Evolutionary conservation across 495 filamentous ascomycete species (phyloP).

Genomic region (Platismatia glauca): DNA sequence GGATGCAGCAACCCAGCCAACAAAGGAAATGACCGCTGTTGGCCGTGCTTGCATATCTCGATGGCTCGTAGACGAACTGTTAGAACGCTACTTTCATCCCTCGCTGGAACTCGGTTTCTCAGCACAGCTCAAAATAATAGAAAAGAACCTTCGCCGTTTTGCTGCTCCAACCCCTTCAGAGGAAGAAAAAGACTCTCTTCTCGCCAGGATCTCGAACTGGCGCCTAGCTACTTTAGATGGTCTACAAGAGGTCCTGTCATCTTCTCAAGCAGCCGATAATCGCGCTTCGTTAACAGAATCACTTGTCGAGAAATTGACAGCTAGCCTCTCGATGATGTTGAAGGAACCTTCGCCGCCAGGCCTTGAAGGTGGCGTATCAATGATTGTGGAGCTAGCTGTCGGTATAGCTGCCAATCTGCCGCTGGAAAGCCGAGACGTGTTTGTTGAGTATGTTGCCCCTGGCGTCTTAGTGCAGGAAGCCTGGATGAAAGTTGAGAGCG

Average conservation of each 20-base stretch:
- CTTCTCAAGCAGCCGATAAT: conserved; percentile 52
- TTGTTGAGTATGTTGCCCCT: conserved; percentile 73
- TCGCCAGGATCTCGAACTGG: conserved; percentile 85
- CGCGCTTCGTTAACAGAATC: conserved; percentile 56
- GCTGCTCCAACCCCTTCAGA: conserved; percentile 62
- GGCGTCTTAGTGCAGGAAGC: conserved; percentile 54
- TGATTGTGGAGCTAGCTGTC: conserved; percentile 89
- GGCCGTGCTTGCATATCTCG: conserved; percentile 83
- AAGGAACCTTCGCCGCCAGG: conserved; percentile 67
- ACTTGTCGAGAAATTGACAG: conserved; percentile 62
- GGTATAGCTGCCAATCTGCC: conserved; percentile 81
- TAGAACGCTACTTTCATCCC: conserved; percentile 87
- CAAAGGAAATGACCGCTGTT: conserved; percentile 93
- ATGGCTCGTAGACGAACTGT: conserved; percentile 87
- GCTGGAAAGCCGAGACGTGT: conserved; percentile 82
- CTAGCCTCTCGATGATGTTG: conserved; percentile 58
- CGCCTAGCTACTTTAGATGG: conserved; percentile 88
- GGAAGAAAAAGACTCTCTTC: conserved; percentile 84
- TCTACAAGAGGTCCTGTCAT: conserved; percentile 61
- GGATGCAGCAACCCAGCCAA: conserved; percentile 71
- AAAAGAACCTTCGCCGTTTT: conserved; percentile 73
- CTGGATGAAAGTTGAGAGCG: conserved; percentile 78
- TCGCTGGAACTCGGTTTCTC: conserved; percentile 68
- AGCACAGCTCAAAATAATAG: conserved; percentile 71
- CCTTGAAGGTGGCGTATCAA: conserved; percentile 69